phyloP scores from a whole-genome alignment of 2,329 filamentous ascomycete genomes.

The Alternaria sp. region DNA sequence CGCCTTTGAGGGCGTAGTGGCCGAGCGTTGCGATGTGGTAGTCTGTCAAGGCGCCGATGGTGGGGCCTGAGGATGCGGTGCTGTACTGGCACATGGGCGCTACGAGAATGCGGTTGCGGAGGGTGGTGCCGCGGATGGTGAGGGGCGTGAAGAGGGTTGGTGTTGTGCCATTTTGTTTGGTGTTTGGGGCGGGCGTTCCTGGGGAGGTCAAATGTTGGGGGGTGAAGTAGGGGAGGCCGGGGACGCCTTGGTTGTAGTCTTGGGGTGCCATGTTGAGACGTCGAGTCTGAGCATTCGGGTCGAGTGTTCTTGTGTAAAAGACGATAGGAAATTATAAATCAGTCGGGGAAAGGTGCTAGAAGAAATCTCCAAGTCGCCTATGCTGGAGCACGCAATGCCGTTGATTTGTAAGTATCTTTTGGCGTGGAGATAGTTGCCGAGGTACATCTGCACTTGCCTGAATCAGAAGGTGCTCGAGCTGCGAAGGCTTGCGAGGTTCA shows the following conservation, averaged over 20 bases:
- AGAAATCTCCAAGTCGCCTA: not conserved
- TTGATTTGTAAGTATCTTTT: conserved; percentile 23
- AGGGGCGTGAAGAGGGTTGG: conserved; percentile 47
- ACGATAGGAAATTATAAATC: not conserved
- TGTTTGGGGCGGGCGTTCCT: conserved; percentile 38
- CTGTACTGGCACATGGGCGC: conserved; percentile 50
- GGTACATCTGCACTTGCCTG: conserved; percentile 9
- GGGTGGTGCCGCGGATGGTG: conserved; percentile 43
- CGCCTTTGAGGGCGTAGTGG: conserved; percentile 49
- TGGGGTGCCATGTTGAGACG: conserved; percentile 29
- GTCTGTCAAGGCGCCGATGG: conserved; percentile 46
- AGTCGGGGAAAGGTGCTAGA: not conserved
- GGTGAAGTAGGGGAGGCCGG: conserved; percentile 53
- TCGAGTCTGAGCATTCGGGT: not conserved
- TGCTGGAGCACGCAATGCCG: not conserved
- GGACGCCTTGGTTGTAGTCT: conserved; percentile 36
- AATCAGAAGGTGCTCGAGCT: not conserved
- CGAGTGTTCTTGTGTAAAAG: not conserved
- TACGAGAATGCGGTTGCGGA: conserved; percentile 48
- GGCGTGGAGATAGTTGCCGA: conserved; percentile 12
- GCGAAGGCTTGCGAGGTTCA: not conserved
- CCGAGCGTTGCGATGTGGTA: conserved; percentile 49
- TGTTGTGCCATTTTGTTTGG: conserved; percentile 10
- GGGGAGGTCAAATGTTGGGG: conserved; percentile 52
- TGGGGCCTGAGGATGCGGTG: conserved; percentile 41